Evolutionary conservation across 2,329 filamentous ascomycete species (phyloP).

Genomic region (Cladosporium sp.): DNA sequence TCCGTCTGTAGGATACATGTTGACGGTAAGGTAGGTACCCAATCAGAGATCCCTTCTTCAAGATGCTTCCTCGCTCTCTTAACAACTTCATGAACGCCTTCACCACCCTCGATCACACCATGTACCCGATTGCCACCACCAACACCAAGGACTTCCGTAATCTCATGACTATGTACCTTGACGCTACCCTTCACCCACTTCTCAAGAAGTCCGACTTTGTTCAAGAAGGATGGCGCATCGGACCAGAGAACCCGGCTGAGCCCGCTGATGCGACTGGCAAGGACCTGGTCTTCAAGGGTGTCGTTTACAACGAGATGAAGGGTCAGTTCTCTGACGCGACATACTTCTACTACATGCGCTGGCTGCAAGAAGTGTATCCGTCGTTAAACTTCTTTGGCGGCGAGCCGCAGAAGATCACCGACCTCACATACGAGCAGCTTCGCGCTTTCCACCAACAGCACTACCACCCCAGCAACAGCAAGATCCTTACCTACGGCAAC

Average conservation of each 20-base stretch:
- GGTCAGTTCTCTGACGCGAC: slow-evolving; percentile 97
- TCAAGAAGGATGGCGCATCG: slow-evolving; percentile 95
- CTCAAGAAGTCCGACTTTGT: slow-evolving; percentile 90
- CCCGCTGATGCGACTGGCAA: slow-evolving; percentile 47
- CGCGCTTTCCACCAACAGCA: slow-evolving; percentile 86
- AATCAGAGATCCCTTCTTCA: slow-evolving; percentile 99
- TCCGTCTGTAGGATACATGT: slow-evolving; percentile 2
- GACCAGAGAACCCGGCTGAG: slow-evolving; percentile 77
- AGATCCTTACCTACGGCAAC: slow-evolving; percentile 92
- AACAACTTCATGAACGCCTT: slow-evolving; percentile 99
- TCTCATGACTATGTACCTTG: slow-evolving; percentile 92
- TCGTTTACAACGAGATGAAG: slow-evolving; percentile 99
- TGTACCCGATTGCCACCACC: slow-evolving; percentile 96
- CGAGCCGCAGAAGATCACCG: slow-evolving; percentile 93
- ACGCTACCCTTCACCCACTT: slow-evolving; percentile 87
- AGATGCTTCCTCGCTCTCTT: slow-evolving; percentile 97
- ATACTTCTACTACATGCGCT: slow-evolving; percentile 93
- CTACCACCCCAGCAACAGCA: slow-evolving; percentile 97
- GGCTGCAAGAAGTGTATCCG: slow-evolving; percentile 92
- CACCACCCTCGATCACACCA: slow-evolving; percentile 93
- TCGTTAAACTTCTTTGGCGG: slow-evolving; percentile 95
- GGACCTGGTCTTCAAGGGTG: slow-evolving; percentile 89
- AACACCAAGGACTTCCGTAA: slow-evolving; percentile 95
- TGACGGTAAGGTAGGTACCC: slow-evolving; percentile 66
- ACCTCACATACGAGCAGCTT: slow-evolving; percentile 88